Base-by-base conservation (phyloP, 805 yeast genomes). In the Candida peoriensis region DNA sequence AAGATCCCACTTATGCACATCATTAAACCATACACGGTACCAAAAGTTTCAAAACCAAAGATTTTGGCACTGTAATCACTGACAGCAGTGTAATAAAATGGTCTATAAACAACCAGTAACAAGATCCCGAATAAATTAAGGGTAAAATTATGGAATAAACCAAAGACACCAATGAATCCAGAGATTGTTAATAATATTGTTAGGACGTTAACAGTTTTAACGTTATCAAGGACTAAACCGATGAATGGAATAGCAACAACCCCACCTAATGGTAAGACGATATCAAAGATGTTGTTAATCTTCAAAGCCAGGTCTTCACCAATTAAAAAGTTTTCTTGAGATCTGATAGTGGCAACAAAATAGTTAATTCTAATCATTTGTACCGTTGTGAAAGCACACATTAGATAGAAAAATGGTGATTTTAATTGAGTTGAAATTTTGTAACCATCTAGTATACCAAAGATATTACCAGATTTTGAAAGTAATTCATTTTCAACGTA, bases 321-420 rank as follows among this genome's bases (percentile, higher is more conserved):
- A 36, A 87, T 67, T 41, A 88, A 69, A 52, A 66, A 90, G 18
- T 70, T 70, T 65, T 87, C 94, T 62, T 89, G 97, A 0, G 95
- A 65, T 50, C 78, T 74, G 23, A 89, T 66, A 2, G 97, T 86
- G 8, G 96, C 97, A 36, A 89, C 93, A 59, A 87, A 90, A 58
- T 85, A 90, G 63, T 89, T 89, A 47, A 89, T 81, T 55, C 97
- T 70, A 28, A 90, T 69, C 96, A 89, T 89, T 58, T 87, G 94
- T 38, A 89, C 72, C 3, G 89, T 74, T 6, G 96, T 83, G 57
- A 88, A 85, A 2, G 75, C 52, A 18, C 85, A 74, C 83, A 87
- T 82, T 37, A 88, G 60, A 32, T 69, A 52, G 55, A 88, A 90
- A 93, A 96, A 87, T 4, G 82, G 64, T 7, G 63, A 55, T 29